These are phyloP conservation scores for Apium graveolens DNA, from an alignment of 129 eudicot species.

Conservation along the genomic window DNA sequence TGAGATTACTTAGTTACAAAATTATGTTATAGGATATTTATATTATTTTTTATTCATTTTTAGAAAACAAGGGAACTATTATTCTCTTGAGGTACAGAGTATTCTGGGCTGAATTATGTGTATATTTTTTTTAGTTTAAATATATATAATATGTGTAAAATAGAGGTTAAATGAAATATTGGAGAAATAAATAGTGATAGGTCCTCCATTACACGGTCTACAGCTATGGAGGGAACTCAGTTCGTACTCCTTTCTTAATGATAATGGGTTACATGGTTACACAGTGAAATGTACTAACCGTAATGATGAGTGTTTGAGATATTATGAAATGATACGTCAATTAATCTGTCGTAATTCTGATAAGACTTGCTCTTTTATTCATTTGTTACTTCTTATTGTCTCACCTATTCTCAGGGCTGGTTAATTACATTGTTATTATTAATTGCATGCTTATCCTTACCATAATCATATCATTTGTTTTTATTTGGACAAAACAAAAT, in stretches of 20 bases:
- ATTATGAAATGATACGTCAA: background rate
- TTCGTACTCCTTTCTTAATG: background rate
- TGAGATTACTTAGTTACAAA: no score
- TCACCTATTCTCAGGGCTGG: background rate
- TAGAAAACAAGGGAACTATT: no score
- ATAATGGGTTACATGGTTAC: background rate
- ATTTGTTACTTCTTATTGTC: background rate
- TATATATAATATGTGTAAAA: no score
- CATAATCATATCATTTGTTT: no score
- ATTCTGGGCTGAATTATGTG: no score
- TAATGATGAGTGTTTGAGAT: slow-evolving; percentile 5
- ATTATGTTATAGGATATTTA: no score
- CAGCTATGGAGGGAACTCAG: background rate
- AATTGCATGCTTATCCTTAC: background rate
- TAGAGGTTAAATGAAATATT: no score
- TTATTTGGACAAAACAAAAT: no score
- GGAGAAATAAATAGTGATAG: background rate
- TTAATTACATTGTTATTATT: background rate
- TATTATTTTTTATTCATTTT: no score
- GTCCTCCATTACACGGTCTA: background rate
- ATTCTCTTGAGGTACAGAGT: no score
- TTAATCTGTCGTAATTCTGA: background rate
- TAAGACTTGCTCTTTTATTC: background rate
- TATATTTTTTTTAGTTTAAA: no score
- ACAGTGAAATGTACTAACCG: background rate